Percentiles rank a stretch among this genome's conserved stretches.
Evolutionary conservation across 352 stramenopile species (phyloP).

Genomic region (Pythium aristosporum): DNA sequence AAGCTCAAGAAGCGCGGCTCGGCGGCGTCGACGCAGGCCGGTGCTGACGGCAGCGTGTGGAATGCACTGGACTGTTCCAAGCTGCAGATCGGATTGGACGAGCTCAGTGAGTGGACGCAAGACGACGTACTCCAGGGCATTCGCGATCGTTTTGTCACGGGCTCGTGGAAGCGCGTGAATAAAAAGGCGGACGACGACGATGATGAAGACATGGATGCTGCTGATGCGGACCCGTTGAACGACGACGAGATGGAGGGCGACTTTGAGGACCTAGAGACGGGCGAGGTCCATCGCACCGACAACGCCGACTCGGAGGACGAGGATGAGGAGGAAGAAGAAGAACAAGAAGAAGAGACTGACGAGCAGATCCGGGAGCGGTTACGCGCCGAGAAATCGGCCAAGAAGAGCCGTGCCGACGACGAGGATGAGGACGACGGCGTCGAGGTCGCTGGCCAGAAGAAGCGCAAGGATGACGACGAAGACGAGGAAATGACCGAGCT

Average conservation of each 20-base stretch:
- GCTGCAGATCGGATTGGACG: constrained; percentile 65
- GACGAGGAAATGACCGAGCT: constrained; percentile 88
- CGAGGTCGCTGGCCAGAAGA: constrained; percentile 30
- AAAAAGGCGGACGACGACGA: constrained; percentile 49
- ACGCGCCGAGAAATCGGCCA: constrained; percentile 89
- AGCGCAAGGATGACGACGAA: constrained; percentile 51
- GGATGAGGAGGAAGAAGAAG: constrained; percentile 35
- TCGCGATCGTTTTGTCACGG: constrained; percentile 95
- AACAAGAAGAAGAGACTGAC: constrained; percentile 59
- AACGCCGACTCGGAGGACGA: constrained; percentile 24
- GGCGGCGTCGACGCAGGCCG: constrained; percentile 25
- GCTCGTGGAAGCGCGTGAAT: constrained; percentile 89
- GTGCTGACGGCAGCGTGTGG: constrained; percentile 57
- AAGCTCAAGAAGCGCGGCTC: constrained; percentile 57
- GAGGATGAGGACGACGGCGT: constrained; percentile 60
- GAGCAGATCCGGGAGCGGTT: constrained; percentile 84
- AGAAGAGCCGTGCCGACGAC: constrained; percentile 80
- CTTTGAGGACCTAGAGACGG: constrained; percentile 98
- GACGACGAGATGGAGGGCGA: constrained; percentile 93
- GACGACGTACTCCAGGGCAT: constrained; percentile 75
- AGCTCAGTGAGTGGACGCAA: constrained; percentile 78
- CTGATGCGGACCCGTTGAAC: constrained; percentile 55
- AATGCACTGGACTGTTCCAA: constrained; percentile 82
- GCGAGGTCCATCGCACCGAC: constrained; percentile 57
- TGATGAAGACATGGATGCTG: constrained; percentile 40